Evolutionary conservation across 495 filamentous ascomycete species (phyloP), one percentile per base, ranked within the genome.

Genomic region (Xylaria intraflava): DNA sequence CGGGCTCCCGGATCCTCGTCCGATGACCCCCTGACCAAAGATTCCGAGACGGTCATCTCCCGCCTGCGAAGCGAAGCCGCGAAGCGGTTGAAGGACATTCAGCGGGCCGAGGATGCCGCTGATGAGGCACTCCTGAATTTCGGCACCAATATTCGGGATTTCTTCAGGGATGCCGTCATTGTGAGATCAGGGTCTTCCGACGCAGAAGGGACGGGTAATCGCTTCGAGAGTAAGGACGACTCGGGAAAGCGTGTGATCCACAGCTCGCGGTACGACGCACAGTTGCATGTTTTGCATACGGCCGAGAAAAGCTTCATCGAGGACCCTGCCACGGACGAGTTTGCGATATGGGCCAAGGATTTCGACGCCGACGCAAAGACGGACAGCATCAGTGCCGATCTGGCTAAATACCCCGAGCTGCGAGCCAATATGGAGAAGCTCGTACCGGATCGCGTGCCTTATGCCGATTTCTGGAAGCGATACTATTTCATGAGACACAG

Each of bases 401-500:
- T 99, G 51, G 85, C 91, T 53, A 89, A 86, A 58, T 95, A 95
- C 60, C 83, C 86, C 20, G 93, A 97, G 70, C 75, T 99, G 55
- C 79, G 93, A 53, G 69, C 79, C 36, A 90, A 91, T 4, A 97
- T 96, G 93, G 94, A 96, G 78, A 91, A 87, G 73, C 77, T 95
- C 46, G 94, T 97, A 19, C 94, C 93, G 16, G 90, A 90, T 70
- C 79, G 79, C 57, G 89, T 96, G 12, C 79, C 90, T 27, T 99
- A 99, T 66, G 79, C 72, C 12, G 81, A 85, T 41, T 99, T 97
- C 68, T 99, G 94, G 94, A 85, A 79, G 59, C 79, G 93, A 33
- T 99, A 99, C 67, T 97, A 96, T 60, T 99, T 96, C 75, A 73
- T 97, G 55, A 76, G 94, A 60, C 85, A 94, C 57, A 89, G 94